Evolutionary conservation across 2,329 filamentous ascomycete species (phyloP).

Genomic region (Fusarium tanahbumbuense): DNA sequence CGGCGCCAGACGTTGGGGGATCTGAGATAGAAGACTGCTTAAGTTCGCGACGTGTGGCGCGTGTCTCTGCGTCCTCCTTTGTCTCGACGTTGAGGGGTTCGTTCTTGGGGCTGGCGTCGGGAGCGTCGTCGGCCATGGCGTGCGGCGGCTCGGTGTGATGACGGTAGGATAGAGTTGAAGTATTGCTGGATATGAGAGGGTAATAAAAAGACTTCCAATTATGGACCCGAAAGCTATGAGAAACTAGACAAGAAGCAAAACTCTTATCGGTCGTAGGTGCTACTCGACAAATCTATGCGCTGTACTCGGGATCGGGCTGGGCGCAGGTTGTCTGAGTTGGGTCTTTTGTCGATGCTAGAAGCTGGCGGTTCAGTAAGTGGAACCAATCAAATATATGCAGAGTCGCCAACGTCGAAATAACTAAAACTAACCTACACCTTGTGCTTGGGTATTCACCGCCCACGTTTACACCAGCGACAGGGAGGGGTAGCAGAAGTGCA

Average conservation of each 20-base stretch:
- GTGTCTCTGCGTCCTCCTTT: conserved; percentile 72
- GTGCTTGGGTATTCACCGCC: conserved; percentile 43
- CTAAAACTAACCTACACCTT: conserved; percentile 33
- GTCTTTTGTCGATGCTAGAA: conserved; percentile 35
- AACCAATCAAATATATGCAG: conserved; percentile 43
- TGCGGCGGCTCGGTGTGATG: conserved; percentile 35
- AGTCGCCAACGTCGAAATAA: conserved; percentile 39
- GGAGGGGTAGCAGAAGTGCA: conserved; percentile 40
- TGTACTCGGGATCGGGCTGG: conserved; percentile 31
- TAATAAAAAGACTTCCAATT: neutral
- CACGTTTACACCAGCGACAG: conserved; percentile 22
- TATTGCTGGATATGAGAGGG: conserved; percentile 5
- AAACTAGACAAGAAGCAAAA: neutral
- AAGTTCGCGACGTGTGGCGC: conserved; percentile 71
- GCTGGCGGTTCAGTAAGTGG: conserved; percentile 40
- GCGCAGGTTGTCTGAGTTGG: conserved; percentile 38
- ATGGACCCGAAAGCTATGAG: neutral
- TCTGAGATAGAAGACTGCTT: conserved; percentile 73
- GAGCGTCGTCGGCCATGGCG: conserved; percentile 60
- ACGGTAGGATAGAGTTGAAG: conserved; percentile 21
- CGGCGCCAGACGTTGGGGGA: conserved; percentile 44
- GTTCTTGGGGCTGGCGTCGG: conserved; percentile 56
- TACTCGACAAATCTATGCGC: conserved; percentile 11
- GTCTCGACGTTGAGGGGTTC: conserved; percentile 50
- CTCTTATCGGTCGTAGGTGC: neutral